These are phyloP conservation scores for Bretziella fagacearum DNA, from an alignment of 2,329 filamentous ascomycete genomes.

Conservation along the genomic window DNA sequence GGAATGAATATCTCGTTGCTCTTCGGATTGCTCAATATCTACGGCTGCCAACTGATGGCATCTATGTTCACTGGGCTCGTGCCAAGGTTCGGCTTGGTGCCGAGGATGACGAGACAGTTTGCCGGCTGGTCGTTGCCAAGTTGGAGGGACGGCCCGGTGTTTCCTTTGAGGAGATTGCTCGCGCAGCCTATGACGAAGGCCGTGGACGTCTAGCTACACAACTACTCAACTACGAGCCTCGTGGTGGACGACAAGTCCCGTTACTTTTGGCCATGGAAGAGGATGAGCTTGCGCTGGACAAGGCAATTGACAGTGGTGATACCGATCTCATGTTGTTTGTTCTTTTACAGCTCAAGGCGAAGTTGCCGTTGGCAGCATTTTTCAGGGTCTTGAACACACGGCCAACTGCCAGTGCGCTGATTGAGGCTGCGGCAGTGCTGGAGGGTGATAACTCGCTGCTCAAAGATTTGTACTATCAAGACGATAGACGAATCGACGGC, in stretches of 20 bases:
- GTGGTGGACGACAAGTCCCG: conserved; percentile 90
- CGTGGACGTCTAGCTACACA: conserved; percentile 76
- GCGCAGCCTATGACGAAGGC: conserved; percentile 86
- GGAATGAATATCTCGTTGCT: conserved; percentile 80
- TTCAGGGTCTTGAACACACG: conserved; percentile 80
- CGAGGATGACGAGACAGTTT: conserved; percentile 78
- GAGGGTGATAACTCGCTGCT: conserved; percentile 62
- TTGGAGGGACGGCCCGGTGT: conserved; percentile 79
- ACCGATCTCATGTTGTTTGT: conserved; percentile 87
- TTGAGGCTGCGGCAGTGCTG: conserved; percentile 60
- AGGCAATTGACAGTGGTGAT: conserved; percentile 89
- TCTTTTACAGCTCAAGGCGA: conserved; percentile 72
- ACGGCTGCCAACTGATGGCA: conserved; percentile 67
- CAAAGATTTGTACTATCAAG: conserved; percentile 95
- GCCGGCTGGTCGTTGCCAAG: conserved; percentile 69
- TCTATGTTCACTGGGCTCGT: conserved; percentile 94
- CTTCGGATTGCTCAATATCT: conserved; percentile 78
- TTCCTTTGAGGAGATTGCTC: conserved; percentile 87
- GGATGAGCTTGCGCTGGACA: conserved; percentile 85
- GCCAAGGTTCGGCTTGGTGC: conserved; percentile 76
- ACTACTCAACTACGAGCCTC: conserved; percentile 80
- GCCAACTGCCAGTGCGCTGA: conserved; percentile 71
- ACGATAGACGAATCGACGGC: conserved; percentile 77
- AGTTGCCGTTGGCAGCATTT: conserved; percentile 76
- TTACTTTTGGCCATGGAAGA: conserved; percentile 89